Percentiles rank a stretch among this genome's conserved stretches.
Conservation (phyloP, 371 early-diverging fungal genomes). For the Apophysomyces variabilis region DNA sequence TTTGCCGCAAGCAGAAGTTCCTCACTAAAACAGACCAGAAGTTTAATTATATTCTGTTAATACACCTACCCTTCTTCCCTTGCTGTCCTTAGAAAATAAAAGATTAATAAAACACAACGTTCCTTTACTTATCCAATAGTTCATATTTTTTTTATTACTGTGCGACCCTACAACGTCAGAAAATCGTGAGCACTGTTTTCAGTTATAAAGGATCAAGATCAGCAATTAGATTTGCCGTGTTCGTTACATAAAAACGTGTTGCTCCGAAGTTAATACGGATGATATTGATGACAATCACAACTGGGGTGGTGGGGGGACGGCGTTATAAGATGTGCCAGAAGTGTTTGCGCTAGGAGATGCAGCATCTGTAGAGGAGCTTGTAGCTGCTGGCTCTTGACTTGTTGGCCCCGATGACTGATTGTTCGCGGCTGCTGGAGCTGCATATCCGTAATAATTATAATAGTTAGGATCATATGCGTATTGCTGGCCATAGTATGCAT, state of each 20-base stretch:
- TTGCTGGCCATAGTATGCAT: conserved; percentile 39
- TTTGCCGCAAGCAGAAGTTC: neutral
- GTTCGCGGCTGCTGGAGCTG: conserved; percentile 16
- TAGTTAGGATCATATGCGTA: conserved; percentile 32
- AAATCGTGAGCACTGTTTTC: conserved; percentile 1
- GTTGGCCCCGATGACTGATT: neutral
- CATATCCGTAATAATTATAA: conserved; percentile 45
- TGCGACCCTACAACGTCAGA: conserved; percentile 8
- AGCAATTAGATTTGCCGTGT: neutral
- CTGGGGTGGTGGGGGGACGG: conserved; percentile 27
- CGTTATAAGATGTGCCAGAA: conserved; percentile 20
- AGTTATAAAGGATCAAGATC: neutral
- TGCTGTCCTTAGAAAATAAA: conserved; percentile 2
- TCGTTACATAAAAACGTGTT: neutral
- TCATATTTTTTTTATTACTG: conserved; percentile 7
- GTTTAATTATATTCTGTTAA: neutral
- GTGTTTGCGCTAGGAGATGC: conserved; percentile 18
- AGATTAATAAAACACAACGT: neutral
- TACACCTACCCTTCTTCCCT: conserved; percentile 6
- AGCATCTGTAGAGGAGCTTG: conserved; percentile 20
- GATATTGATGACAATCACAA: conserved; percentile 8
- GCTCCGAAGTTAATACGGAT: neutral
- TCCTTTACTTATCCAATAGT: conserved; percentile 6
- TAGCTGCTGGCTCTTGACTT: conserved; percentile 19
- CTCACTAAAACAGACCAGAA: conserved; percentile 5